Evolutionary conservation across 192 early-diverging fungal genomes (phyloP).

Genomic region (Coemansia aciculifera): DNA sequence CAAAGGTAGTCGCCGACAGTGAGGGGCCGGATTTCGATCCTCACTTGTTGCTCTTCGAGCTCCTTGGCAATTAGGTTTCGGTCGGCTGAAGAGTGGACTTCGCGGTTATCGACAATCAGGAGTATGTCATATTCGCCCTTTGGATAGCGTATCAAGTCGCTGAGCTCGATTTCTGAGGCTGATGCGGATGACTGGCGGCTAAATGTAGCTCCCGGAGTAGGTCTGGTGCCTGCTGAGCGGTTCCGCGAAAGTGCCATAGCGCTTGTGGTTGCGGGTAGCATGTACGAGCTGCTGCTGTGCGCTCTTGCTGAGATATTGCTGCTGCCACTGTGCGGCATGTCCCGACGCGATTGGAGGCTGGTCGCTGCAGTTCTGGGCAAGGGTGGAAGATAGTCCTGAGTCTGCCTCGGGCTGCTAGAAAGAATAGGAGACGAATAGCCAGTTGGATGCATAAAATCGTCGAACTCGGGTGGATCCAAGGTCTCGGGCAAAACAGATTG

Average conservation of each 20-base stretch:
- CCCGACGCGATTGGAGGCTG: background rate
- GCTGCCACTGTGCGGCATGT: background rate
- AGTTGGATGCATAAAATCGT: background rate
- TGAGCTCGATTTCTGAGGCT: slow-evolving; percentile 18
- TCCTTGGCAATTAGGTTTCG: slow-evolving; percentile 72
- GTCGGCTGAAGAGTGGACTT: slow-evolving; percentile 68
- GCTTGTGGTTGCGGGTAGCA: background rate
- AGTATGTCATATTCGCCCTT: slow-evolving; percentile 55
- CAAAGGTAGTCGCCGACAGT: slow-evolving; percentile 89
- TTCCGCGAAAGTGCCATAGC: background rate
- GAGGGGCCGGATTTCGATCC: slow-evolving; percentile 61
- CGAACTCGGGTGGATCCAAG: background rate
- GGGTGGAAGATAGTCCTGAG: background rate
- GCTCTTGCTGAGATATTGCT: slow-evolving; percentile 6
- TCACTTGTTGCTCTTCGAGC: slow-evolving; percentile 62
- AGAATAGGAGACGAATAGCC: slow-evolving; percentile 1
- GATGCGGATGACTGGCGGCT: slow-evolving; percentile 35
- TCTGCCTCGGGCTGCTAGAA: background rate
- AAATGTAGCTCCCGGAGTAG: slow-evolving; percentile 20
- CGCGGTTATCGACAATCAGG: slow-evolving; percentile 80
- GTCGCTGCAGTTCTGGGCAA: background rate
- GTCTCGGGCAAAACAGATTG: background rate
- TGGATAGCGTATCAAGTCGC: slow-evolving; percentile 29
- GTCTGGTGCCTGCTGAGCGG: slow-evolving; percentile 9
- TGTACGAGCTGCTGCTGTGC: slow-evolving; percentile 6